Base-by-base conservation (phyloP, 2,329 filamentous ascomycete genomes). In the Zalaria obscura region DNA sequence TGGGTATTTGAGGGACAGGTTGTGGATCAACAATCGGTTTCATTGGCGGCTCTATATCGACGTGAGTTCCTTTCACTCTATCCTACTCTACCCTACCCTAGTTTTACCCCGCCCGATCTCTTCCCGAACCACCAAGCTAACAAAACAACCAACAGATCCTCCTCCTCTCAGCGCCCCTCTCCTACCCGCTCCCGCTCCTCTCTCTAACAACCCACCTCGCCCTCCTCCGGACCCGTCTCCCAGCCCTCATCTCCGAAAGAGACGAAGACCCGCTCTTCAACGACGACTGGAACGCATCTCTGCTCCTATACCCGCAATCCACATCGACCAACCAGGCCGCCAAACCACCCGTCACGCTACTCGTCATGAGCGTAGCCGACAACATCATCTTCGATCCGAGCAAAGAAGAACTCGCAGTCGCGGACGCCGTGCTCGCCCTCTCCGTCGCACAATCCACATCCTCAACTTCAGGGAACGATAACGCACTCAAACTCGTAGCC, bases 241-340 rank as follows among this genome's bases (percentile, higher is more conserved):
- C 91, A 5, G 75, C 78, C 26, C 70, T 95, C 40, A 85, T 85
- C 58, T 95, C 88, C 1, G 83, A 93, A 60, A 76, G 76, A 44
- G 89, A 96, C 63, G 91, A 98, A 65, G 91, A 98, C 53, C 91
- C 91, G 8, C 79, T 95, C 57, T 98, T 98, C 63, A 83, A 95
- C 65, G 91, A 98, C 64, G 91, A 98, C 66, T 98, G 91, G 91
- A 85, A 83, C 48, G 83, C 82, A 10, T 79, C 87, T 1, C 72
- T 76, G 11, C 79, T 78, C 43, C 67, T 98, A 27, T 98, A 93
- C 64, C 73, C 78, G 1, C 72, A 70, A 31, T 40, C 49, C 26
- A 43, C 43, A 26, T 36, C 44, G 25, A 25, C 32, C 35, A 39
- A 29, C 25, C 18, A 33, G 2, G 40, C 46, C 35, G 47, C 68